Evolutionary conservation across 2,329 filamentous ascomycete species (phyloP).

Genomic region (Penicillium sp.): DNA sequence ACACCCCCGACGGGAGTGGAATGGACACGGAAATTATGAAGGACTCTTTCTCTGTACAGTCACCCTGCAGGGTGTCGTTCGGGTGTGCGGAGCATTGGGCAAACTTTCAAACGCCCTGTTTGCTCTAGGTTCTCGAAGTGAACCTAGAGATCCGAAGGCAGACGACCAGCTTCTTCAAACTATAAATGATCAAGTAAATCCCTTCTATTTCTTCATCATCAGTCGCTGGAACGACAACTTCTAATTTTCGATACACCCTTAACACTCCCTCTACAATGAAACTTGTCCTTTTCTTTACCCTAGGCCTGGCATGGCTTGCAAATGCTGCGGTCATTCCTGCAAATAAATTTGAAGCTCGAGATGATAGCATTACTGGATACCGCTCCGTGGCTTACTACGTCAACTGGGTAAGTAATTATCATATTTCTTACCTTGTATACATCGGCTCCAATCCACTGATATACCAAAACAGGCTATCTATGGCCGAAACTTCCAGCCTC

Average conservation of each 20-base stretch:
- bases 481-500: conserved; percentile 76
- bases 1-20: background rate
- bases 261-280: background rate
- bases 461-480: conserved; percentile 68
- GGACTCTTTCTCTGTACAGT: background rate
- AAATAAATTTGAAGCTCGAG: background rate
- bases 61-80: background rate
- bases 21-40: background rate
- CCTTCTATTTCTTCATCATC: background rate
- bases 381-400: conserved; percentile 21
- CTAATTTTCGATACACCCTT: background rate
- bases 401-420: conserved; percentile 42
- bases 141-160: background rate
- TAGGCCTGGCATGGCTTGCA: background rate
- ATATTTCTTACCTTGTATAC: too few relatives aligned
- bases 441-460: background rate
- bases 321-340: background rate
- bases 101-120: background rate
- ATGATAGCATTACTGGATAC: background rate
- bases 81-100: background rate
- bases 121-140: background rate
- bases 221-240: background rate
- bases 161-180: background rate
- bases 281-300: background rate
- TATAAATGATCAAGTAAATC: background rate